A percentile compares a stretch with the other conserved stretches of the same genome.
These are phyloP conservation scores for Cladophialophora exuberans DNA, from an alignment of 2,329 filamentous ascomycete genomes.

Conservation along the genomic window DNA sequence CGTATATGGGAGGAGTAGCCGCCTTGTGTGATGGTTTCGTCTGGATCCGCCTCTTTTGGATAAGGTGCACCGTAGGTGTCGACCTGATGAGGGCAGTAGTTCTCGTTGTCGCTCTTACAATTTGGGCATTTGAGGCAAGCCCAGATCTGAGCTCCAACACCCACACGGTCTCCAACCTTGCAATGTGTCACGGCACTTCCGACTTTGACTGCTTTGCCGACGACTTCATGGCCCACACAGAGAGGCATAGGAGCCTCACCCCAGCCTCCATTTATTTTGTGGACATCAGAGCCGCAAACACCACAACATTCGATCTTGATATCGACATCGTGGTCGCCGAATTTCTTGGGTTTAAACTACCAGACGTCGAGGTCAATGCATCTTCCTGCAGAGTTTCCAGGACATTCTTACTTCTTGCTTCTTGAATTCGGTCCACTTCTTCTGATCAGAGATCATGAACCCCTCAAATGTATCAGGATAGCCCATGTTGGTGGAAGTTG, in stretches of 20 bases:
- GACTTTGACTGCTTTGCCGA: slow-evolving; percentile 69
- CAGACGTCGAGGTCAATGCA: slow-evolving; percentile 10
- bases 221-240: slow-evolving; percentile 65
- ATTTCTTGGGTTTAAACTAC: slow-evolving; percentile 80
- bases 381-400: not conserved
- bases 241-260: slow-evolving; percentile 55
- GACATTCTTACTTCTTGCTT: slow-evolving; percentile 54
- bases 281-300: slow-evolving; percentile 72
- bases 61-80: slow-evolving; percentile 56
- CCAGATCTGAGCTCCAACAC: slow-evolving; percentile 69
- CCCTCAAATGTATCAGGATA: slow-evolving; percentile 51
- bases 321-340: slow-evolving; percentile 84
- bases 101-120: slow-evolving; percentile 69
- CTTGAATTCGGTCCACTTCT: slow-evolving; percentile 65
- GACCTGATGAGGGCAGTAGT: slow-evolving; percentile 63
- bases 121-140: slow-evolving; percentile 67
- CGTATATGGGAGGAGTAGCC: slow-evolving; percentile 71
- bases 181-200: slow-evolving; percentile 66
- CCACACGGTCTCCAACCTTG: slow-evolving; percentile 66
- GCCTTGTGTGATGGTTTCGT: slow-evolving; percentile 67
- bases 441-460: slow-evolving; percentile 62
- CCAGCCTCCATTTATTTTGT: slow-evolving; percentile 67
- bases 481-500: slow-evolving; percentile 39
- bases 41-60: slow-evolving; percentile 49
- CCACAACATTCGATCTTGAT: slow-evolving; percentile 83